phyloP scores from a whole-genome alignment of 495 filamentous ascomycete species.

The Parathielavia appendiculata region DNA sequence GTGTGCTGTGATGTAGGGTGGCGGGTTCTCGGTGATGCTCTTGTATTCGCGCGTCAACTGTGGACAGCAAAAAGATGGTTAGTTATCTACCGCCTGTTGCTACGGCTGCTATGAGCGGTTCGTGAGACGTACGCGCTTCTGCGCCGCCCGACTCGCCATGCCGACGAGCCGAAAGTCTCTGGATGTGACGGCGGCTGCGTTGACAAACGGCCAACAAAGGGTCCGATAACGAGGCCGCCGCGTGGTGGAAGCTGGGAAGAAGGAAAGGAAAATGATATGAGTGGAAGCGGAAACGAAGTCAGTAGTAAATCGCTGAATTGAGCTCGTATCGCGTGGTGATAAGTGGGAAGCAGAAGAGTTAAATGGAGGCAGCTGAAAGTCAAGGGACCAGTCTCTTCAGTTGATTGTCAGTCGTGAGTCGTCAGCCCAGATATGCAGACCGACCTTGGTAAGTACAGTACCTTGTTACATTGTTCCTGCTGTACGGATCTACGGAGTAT shows the following conservation, averaged over 20 bases:
- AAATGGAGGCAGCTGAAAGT: too few species aligned
- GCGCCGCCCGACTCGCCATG: slow-evolving; percentile 80
- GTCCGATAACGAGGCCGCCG: background rate
- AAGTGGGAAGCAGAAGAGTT: background rate
- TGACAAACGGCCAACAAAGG: background rate
- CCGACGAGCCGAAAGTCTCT: slow-evolving; percentile 40
- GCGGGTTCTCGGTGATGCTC: slow-evolving; percentile 83
- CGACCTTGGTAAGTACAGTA: too few species aligned
- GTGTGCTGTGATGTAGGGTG: slow-evolving; percentile 89
- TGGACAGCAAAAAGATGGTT: slow-evolving; percentile 1
- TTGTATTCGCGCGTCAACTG: slow-evolving; percentile 94
- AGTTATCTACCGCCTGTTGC: background rate
- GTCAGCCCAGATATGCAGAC: too few species aligned
- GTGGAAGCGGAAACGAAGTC: background rate
- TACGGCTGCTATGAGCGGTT: background rate
- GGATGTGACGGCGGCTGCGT: background rate
- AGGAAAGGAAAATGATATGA: slow-evolving; percentile 8
- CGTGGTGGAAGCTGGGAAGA: background rate
- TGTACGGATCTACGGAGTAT: too few species aligned
- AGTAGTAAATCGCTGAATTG: background rate
- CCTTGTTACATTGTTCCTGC: too few species aligned
- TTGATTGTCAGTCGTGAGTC: too few species aligned
- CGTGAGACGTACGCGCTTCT: slow-evolving; percentile 63
- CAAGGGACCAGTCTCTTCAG: too few species aligned
- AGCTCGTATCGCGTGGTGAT: background rate